Percentiles rank a stretch among this genome's conserved stretches.
phyloP scores from a whole-genome alignment of 202 grass and related monocot genomes.

The Zoysia matrella region DNA sequence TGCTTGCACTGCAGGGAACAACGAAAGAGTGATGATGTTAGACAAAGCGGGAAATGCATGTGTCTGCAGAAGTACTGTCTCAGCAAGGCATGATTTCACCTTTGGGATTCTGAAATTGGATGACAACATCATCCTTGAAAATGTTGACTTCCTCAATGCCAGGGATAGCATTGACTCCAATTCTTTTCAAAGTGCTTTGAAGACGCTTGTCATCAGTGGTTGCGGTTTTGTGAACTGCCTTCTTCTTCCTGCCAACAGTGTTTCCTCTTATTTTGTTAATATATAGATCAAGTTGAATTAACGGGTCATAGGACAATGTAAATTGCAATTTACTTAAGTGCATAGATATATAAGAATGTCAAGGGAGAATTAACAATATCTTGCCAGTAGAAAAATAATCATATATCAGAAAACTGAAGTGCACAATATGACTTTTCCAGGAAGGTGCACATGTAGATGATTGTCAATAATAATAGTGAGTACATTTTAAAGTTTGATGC shows the following conservation, averaged over 20 bases:
- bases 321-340: neutral
- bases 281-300: neutral
- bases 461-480: neutral
- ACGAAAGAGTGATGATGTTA: constrained; percentile 7
- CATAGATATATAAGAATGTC: neutral
- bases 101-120: constrained; percentile 92
- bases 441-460: neutral
- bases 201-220: constrained; percentile 92
- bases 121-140: constrained; percentile 89
- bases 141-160: constrained; percentile 98
- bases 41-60: neutral
- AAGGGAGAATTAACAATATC: too few species aligned
- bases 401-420: constrained; percentile 3
- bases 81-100: constrained; percentile 35
- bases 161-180: constrained; percentile 80
- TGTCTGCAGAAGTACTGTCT: neutral
- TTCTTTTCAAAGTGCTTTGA: constrained; percentile 96
- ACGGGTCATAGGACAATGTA: neutral
- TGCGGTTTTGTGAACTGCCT: constrained; percentile 92
- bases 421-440: neutral
- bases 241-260: constrained; percentile 80
- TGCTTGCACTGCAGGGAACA: constrained; percentile 72
- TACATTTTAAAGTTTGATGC: neutral
- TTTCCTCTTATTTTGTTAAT: neutral
- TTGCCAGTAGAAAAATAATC: constrained; percentile 5